phyloP scores from a whole-genome alignment of 108 stramenopile species.

The Epithemia pelagica region DNA sequence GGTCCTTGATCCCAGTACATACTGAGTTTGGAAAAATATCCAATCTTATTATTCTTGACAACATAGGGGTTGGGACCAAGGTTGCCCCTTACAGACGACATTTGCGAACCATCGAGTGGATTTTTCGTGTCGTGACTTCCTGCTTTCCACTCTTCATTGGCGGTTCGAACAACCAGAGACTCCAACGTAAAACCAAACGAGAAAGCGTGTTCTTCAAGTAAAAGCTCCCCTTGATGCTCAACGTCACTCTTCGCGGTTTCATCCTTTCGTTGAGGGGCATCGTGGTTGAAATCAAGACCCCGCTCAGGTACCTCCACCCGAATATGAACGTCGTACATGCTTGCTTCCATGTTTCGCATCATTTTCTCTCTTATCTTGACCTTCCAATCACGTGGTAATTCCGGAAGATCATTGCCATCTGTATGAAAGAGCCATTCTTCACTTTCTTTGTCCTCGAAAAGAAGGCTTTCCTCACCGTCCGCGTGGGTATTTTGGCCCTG shows the following conservation, averaged over 20 bases:
- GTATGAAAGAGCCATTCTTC: constrained; percentile 15
- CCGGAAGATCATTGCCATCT: constrained; percentile 19
- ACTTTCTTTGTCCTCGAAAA: constrained; percentile 12
- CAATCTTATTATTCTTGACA: constrained; percentile 51
- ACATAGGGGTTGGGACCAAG: constrained; percentile 41
- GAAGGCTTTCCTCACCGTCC: neutral
- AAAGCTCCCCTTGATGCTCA: neutral
- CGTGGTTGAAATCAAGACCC: constrained; percentile 41
- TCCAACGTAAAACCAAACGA: constrained; percentile 60
- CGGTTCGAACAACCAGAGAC: constrained; percentile 44
- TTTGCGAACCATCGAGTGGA: constrained; percentile 6
- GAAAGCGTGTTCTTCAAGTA: constrained; percentile 53
- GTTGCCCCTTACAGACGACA: constrained; percentile 7
- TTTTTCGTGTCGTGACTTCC: constrained; percentile 33
- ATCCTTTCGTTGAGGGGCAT: constrained; percentile 1
- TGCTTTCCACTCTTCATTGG: constrained; percentile 41
- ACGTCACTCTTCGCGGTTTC: neutral
- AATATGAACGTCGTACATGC: constrained; percentile 58
- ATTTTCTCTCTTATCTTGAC: constrained; percentile 60
- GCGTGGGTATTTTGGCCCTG: neutral
- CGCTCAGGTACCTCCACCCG: constrained; percentile 71
- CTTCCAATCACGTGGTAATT: constrained; percentile 45
- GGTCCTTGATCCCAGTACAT: constrained; percentile 81
- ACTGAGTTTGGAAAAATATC: constrained; percentile 38
- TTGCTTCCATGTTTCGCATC: constrained; percentile 62